Base-by-base conservation (phyloP, 2,329 filamentous ascomycete genomes). In the Zarea fungicola region DNA sequence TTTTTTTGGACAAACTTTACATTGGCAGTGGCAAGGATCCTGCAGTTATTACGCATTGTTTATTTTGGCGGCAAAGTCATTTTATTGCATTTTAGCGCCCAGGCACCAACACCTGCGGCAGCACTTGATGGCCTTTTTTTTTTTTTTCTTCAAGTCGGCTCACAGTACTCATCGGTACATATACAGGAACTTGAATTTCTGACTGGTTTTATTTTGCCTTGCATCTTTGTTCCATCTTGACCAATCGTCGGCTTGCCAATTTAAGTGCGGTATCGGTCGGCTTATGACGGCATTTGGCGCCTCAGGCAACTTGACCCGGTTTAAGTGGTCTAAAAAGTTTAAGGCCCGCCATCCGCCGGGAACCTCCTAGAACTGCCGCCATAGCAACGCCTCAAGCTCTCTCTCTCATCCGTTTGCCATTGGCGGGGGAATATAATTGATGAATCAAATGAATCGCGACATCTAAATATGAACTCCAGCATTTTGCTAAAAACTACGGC, bases 391-490 rank as follows among this genome's bases (percentile, higher is more conserved):
- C 43, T 31, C 34, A 45, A 35, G 11, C 43, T 31, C n/a, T 23
- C 16, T 22, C 31, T 23, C 5, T 34, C 29, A 43, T 43, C 9
- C 29, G 19, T 43, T 40, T n/a, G n/a, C 48, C 31, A 23, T 45
- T n/a, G 31, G 19, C 39, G 25, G 40, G 23, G 6, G n/a, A n/a
- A n/a, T n/a, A n/a, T 29, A 29, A 3, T 35, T 36, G 29, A 11
- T 23, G 16, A 48, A 42, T 49, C 56, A 58, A 52, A 67, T 65
- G 63, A 60, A 57, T 57, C 51, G 51, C 49, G 57, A 51, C 52
- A 48, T 44, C 44, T 59, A 60, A 67, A 55, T 36, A 77, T 77
- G 75, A 77, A 75, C 59, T 65, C 73, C 34, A 71, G 63, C 58
- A 59, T 75, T 55, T 56, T 76, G 52, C 66, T 67, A 52, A 77